These are phyloP conservation scores for Closterium sp. DNA, from an alignment of 139 green algal species.

Conservation along the genomic window DNA sequence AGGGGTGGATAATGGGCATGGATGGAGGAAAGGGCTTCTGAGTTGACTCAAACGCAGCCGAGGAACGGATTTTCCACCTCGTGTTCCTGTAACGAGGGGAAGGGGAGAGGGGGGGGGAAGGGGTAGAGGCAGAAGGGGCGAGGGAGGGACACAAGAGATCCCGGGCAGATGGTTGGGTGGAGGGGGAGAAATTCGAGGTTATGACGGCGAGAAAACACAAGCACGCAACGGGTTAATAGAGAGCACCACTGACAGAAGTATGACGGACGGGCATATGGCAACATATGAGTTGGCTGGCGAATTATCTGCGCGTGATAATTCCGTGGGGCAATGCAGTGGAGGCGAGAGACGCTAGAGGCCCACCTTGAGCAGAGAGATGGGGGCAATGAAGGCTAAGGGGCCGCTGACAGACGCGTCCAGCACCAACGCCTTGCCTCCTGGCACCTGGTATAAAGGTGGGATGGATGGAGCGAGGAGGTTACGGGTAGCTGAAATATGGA, in stretches of 20 bases:
- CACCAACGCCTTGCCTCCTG: constrained; percentile 73
- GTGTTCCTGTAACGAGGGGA: constrained; percentile 65
- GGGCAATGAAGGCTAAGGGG: constrained; percentile 73
- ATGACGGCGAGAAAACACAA: no score
- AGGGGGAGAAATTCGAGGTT: no score
- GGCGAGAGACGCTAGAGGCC: background rate
- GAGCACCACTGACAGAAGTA: no score
- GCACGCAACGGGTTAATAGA: no score
- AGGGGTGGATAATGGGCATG: background rate
- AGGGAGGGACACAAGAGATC: no score
- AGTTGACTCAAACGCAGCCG: background rate
- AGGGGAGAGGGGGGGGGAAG: no score
- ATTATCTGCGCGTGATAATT: background rate
- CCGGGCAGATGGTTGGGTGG: no score
- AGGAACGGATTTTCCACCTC: constrained; percentile 59
- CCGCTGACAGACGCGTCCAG: constrained; percentile 74
- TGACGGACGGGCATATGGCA: no score
- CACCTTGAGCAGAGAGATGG: constrained; percentile 69
- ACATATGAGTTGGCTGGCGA: no score
- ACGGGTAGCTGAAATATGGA: no score
- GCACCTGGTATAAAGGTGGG: constrained; percentile 16
- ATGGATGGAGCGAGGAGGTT: no score
- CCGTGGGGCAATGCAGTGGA: background rate
- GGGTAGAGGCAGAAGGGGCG: no score
- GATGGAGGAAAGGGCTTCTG: background rate